Evolutionary conservation across 225 moss, liverwort and hornwort genomes (phyloP), one percentile per base, ranked within the genome.

Genomic region (Bryum argenteum): DNA sequence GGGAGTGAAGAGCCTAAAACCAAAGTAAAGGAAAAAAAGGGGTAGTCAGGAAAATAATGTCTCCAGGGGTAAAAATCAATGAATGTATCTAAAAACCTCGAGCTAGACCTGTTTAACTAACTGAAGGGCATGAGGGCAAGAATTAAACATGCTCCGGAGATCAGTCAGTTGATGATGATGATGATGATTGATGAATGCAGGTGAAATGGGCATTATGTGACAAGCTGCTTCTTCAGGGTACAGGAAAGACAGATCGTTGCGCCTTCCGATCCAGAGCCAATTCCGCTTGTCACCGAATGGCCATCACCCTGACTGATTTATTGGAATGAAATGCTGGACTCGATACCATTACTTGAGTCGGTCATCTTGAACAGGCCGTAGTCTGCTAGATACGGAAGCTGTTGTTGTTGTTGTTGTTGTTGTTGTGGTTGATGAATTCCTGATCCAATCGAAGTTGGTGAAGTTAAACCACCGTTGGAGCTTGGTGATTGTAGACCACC

Each of bases 211-310:
- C 80, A 80, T 75, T 59, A 14, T 23, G 80, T 75, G 75, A 80
- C 80, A 80, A 80, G 74, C 57, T 66, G 77, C 71, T 77, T 52
- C 50, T 77, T 59, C 28, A 80, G 65, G 73, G 9, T 20, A 38
- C 52, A 58, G 57, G 58, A 58, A 57, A 63, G 12, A 11, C 22
- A 4, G 47, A 45, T 12, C 21, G 26, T 26, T 26, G 26, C 21
- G 44, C 63, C 58, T 48, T 73, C 63, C 56, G 65, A 65, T 48
- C 65, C 58, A 8, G 28, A 71, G 72, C 62, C 57, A 71, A 65
- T 45, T 57, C 40, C 44, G 14, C 61, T 73, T 77, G 70, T 77
- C 81, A 81, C 81, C 37, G 45, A 66, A 80, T 76, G 80, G 56
- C 63, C 80, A 71, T 47, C 22, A 52, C 77, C n/a, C 73, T 64